A percentile compares a stretch with the other conserved stretches of the same genome.
Evolutionary conservation across 495 filamentous ascomycete genomes (phyloP).

Genomic region (Aspergillus baeticus): DNA sequence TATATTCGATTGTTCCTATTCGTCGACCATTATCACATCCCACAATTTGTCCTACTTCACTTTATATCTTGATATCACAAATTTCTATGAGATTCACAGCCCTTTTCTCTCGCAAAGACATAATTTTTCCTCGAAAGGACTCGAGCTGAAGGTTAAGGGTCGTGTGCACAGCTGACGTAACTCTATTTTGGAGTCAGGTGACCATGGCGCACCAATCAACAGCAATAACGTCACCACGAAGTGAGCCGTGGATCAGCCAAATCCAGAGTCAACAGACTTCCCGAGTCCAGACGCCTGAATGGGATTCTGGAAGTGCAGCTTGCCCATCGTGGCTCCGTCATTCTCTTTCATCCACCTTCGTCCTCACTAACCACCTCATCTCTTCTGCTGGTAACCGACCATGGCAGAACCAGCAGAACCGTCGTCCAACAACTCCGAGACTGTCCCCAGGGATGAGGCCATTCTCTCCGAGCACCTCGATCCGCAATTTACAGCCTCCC

Average conservation of each 20-base stretch:
- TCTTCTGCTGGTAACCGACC: not conserved
- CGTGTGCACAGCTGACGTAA: not conserved
- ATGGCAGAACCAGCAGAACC: constrained; percentile 7
- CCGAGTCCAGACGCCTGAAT: not conserved
- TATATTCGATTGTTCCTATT: no score
- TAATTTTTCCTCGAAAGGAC: no score
- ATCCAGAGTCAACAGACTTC: not conserved
- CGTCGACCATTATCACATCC: no score
- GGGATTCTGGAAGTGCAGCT: not conserved
- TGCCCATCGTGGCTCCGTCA: constrained; percentile 10
- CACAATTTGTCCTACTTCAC: no score
- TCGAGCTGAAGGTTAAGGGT: no score
- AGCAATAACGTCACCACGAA: not conserved
- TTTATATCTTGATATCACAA: no score
- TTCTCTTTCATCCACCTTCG: not conserved
- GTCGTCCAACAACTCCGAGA: not conserved
- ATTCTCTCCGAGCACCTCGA: constrained; percentile 15
- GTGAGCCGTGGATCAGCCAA: not conserved
- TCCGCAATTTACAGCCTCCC: constrained; percentile 12
- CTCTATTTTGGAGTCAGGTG: not conserved
- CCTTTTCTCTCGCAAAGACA: no score
- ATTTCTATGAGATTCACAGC: no score
- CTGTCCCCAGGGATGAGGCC: constrained; percentile 2
- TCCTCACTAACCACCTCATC: not conserved
- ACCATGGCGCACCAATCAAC: not conserved